phyloP scores from a whole-genome alignment of 805 yeast species.

The Kuraishia molischiana region DNA sequence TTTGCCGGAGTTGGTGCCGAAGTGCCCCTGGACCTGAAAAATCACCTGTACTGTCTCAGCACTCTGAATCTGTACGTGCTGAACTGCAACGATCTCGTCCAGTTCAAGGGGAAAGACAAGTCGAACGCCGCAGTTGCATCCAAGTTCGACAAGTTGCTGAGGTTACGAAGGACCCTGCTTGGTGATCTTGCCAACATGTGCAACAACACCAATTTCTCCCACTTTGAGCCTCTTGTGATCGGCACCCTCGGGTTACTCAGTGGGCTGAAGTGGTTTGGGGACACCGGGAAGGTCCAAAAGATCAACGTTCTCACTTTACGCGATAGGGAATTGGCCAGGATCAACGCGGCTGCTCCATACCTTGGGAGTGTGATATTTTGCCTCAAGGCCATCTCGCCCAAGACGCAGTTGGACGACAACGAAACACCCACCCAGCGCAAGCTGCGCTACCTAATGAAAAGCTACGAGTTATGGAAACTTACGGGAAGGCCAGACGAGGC shows the following conservation, averaged over 20 bases:
- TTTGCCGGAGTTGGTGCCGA: slow-evolving; percentile 14
- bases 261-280: neutral
- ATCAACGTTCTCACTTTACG: neutral
- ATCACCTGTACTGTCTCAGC: slow-evolving; percentile 13
- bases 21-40: slow-evolving; percentile 11
- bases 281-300: neutral
- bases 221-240: slow-evolving; percentile 8
- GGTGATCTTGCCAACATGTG: slow-evolving; percentile 9
- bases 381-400: neutral
- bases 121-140: neutral
- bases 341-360: neutral
- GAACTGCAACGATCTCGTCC: slow-evolving; percentile 9
- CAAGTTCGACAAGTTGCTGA: neutral
- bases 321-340: neutral
- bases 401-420: neutral
- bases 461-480: neutral
- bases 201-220: slow-evolving; percentile 9
- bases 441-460: neutral
- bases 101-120: slow-evolving; percentile 8
- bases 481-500: no score
- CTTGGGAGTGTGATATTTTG: neutral
- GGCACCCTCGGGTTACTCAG: neutral
- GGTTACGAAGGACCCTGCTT: slow-evolving; percentile 9
- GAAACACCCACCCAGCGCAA: neutral
- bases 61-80: slow-evolving; percentile 15